Conservation (phyloP, 805 yeast genomes). For the Lachancea cidri region DNA sequence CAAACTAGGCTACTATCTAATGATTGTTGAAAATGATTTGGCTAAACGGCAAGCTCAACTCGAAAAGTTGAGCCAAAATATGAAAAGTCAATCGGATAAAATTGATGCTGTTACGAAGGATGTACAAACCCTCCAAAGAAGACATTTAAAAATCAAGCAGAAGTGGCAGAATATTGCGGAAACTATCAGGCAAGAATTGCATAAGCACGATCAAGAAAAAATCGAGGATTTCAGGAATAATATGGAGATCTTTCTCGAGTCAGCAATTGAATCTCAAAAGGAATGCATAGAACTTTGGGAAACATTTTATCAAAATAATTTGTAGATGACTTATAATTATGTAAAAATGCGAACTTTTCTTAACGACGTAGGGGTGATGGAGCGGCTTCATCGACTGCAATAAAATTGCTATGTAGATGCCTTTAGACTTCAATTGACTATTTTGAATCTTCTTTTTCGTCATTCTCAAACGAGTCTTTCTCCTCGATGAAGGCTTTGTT, state of each 20-base stretch:
- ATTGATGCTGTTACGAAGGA: conserved; percentile 54
- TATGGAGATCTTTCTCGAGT: conserved; percentile 85
- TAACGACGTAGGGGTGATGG: no score
- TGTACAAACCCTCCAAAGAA: conserved; percentile 47
- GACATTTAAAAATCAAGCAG: conserved; percentile 48
- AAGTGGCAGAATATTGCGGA: conserved; percentile 61
- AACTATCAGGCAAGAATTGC: conserved; percentile 63
- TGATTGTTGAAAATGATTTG: conserved; percentile 46
- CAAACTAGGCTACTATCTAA: conserved; percentile 44
- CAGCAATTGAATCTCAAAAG: conserved; percentile 88
- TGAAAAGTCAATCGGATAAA: conserved; percentile 53
- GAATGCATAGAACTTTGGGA: conserved; percentile 88
- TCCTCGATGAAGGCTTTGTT: conserved; percentile 31
- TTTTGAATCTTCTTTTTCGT: conserved; percentile 18
- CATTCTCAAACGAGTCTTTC: conserved; percentile 26
- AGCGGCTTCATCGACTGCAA: no score
- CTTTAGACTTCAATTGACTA: no score
- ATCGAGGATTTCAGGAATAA: conserved; percentile 81
- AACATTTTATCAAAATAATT: conserved; percentile 64
- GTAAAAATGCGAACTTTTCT: conserved; percentile 2
- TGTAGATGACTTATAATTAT: conserved; percentile 13
- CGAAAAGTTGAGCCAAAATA: conserved; percentile 42
- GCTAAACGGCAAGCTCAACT: conserved; percentile 42
- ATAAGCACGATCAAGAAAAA: conserved; percentile 64
- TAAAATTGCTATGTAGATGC: no score